phyloP scores from a whole-genome alignment of 192 early-diverging fungal genomes.

The Phycomyces blakesleeanus region DNA sequence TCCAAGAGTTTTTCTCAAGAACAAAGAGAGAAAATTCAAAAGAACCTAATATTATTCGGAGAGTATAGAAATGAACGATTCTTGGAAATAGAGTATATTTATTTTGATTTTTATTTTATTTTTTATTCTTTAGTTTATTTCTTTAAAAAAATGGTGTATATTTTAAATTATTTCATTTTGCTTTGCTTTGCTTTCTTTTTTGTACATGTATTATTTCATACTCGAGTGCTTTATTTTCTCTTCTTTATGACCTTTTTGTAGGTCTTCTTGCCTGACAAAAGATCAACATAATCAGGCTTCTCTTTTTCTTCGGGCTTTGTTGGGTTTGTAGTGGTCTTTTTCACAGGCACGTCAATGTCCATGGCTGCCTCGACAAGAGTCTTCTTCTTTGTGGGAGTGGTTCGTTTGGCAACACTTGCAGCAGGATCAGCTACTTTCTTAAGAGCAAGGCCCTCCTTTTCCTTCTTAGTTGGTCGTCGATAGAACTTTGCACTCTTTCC shows the following conservation, averaged over 20 bases:
- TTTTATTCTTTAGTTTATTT: too few species aligned
- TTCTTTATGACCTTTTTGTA: conserved; percentile 24
- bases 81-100: too few species aligned
- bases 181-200: too few species aligned
- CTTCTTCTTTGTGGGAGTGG: conserved; percentile 5
- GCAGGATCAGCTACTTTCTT: conserved; percentile 30
- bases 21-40: too few species aligned
- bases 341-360: background rate
- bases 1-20: too few species aligned
- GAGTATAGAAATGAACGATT: too few species aligned
- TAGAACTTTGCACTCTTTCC: conserved; percentile 69
- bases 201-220: too few species aligned
- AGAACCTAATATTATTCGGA: too few species aligned
- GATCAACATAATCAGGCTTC: conserved; percentile 31
- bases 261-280: conserved; percentile 32
- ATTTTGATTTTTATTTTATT: too few species aligned
- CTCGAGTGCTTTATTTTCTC: conserved; percentile 5
- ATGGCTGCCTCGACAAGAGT: conserved; percentile 3
- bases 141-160: too few species aligned
- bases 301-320: conserved; percentile 5
- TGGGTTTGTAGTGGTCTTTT: conserved; percentile 1
- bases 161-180: too few species aligned
- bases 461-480: conserved; percentile 61
- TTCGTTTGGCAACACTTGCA: conserved; percentile 1
- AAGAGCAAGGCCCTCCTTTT: conserved; percentile 49